A percentile compares a stretch with the other conserved stretches of the same genome.
phyloP scores from a whole-genome alignment of 2,329 filamentous ascomycete genomes.

The Coleophoma eucalyptorum region DNA sequence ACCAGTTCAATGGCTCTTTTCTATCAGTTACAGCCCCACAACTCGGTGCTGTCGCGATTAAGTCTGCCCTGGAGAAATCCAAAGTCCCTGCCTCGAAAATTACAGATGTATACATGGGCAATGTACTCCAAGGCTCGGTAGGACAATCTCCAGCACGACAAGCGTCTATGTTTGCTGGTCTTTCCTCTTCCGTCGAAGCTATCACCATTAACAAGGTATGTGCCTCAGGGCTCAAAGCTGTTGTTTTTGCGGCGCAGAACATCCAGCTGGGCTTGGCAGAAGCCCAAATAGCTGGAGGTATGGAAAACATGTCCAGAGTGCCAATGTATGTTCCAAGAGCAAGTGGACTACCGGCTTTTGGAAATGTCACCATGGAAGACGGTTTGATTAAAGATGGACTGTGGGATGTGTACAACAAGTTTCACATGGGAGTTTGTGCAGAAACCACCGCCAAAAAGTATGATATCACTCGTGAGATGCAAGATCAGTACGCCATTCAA shows the following conservation, averaged over 20 bases:
- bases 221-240: constrained; percentile 90
- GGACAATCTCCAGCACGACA: constrained; percentile 93
- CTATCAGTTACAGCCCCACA: constrained; percentile 78
- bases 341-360: constrained; percentile 80
- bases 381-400: constrained; percentile 92
- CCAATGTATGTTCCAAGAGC: constrained; percentile 86
- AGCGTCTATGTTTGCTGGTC: constrained; percentile 82
- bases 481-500: constrained; percentile 86
- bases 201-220: constrained; percentile 98
- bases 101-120: constrained; percentile 95
- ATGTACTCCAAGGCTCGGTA: constrained; percentile 78
- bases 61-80: constrained; percentile 83
- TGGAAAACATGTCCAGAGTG: constrained; percentile 96
- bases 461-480: constrained; percentile 74
- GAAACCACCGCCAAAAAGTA: constrained; percentile 92
- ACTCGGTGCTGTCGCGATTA: constrained; percentile 88
- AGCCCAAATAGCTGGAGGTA: constrained; percentile 87
- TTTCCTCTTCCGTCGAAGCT: constrained; percentile 77
- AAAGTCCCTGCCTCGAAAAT: constrained; percentile 77
- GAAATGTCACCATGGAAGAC: constrained; percentile 83
- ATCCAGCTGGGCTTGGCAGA: constrained; percentile 89
- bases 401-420: constrained; percentile 93
- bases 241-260: constrained; percentile 85
- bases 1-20: constrained; percentile 90
- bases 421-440: constrained; percentile 97